Evolutionary conservation across 192 early-diverging fungal genomes (phyloP), one percentile per base, ranked within the genome.

Genomic region (Umbelopsis vinacea): DNA sequence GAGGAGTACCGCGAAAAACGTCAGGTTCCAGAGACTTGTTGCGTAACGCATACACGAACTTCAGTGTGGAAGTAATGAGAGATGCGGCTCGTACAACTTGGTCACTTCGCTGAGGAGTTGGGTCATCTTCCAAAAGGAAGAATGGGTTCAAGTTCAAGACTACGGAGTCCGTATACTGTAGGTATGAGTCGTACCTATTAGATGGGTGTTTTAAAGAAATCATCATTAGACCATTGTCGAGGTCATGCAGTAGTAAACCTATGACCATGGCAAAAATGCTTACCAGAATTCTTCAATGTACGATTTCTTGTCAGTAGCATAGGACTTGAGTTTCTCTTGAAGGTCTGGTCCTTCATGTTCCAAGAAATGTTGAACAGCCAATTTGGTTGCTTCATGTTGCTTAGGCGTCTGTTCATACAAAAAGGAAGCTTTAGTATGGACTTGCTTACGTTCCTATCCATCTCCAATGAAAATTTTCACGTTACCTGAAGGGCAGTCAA

Each of bases 1-100:
- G 81, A 4, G 90, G 89, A 4, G 67, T 75, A 43, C 85, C 89
- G 29, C 86, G 85, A 48, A 89, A 89, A 33, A 70, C 74, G 72
- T 96, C 94, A 45, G 92, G 78, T 29, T 89, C 81, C 35, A 96
- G 54, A 22, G 67, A 21, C 71, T 85, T 75, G n/a, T 40, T 72
- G 67, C 90, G 86, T 14, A 97, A 54, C 26, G 82, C 76, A 54
- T 91, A 83, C 76, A 92, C 87, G 79, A 86, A 90, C 55, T 89
- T 88, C 11, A 96, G 72, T 52, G 92, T 79, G 48, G 88, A 87
- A 5, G 84, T 74, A 3, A 89, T 81, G 9, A 94, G 66, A 6
- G 91, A 90, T 1, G 93, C 93, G 0, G 95, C 95, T 19, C 94
- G 80, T 45, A 75, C 67, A 4, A 97, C 70, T 85, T 97, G 95